Evolutionary conservation across 2,329 filamentous ascomycete genomes (phyloP), one percentile per base, ranked within the genome.

Genomic region (Seiridium unicorne): DNA sequence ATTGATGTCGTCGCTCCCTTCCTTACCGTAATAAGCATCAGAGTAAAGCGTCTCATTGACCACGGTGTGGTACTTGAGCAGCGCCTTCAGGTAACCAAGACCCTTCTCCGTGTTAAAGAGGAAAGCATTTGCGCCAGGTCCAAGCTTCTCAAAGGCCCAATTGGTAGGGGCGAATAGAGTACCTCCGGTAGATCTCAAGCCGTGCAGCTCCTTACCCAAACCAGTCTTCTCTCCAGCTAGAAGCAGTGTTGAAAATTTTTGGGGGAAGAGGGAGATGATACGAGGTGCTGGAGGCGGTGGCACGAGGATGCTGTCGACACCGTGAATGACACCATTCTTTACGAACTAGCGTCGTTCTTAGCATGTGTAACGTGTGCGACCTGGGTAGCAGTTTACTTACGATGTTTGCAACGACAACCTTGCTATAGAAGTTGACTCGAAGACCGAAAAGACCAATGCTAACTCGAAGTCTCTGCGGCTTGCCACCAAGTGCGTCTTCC

Each of bases 131-230:
- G 89, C 85, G 59, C 73, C 80, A 1, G 85, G 82, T 0, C 92
- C 92, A 1, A 97, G 87, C 65, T 85, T 85, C 67, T 83, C 71
- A 78, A 94, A 97, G n/a, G 93, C 93, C 4, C 76, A 77, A 81
- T 97, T 97, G 51, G 84, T 86, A 0, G 93, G 93, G 0, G 90
- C 90, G 68, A 97, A 96, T 62, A 95, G 72, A 3, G 93, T 97
- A 44, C 87, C 86, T 42, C 92, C 92, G 2, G 79, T 74, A 51
- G 83, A 79, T 42, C 77, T 77, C 58, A 75, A 81, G 18, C 84
- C 79, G 58, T 89, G 79, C 60, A 89, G 76, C 55, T 81, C 82
- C 10, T 87, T 77, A 58, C 82, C 81, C 1, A 97, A 83, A 7
- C 89, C 87, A 0, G 92, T 94, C 78, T 90, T 92, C 58, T 83